phyloP scores from a whole-genome alignment of 192 early-diverging fungal species.

The Radiomyces spectabilis region DNA sequence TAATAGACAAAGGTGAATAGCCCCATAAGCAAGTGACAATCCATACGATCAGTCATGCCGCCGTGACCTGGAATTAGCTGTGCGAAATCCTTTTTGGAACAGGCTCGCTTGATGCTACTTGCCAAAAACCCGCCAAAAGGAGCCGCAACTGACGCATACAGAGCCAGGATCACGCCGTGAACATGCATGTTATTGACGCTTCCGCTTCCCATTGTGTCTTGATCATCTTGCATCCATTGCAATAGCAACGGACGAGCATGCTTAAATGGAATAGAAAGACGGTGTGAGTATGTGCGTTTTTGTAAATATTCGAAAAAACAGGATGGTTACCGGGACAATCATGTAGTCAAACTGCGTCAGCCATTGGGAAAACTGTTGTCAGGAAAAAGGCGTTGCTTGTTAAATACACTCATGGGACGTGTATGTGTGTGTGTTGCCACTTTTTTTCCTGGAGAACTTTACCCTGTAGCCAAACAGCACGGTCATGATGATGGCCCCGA shows the following conservation, averaged over 20 bases:
- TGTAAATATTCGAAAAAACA: too few species aligned
- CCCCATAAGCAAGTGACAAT: slow-evolving; percentile 94
- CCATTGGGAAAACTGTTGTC: not conserved
- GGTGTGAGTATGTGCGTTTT: too few species aligned
- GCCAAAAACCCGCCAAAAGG: slow-evolving; percentile 97
- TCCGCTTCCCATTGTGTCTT: too few species aligned
- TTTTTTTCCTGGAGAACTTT: not conserved
- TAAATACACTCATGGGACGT: too few species aligned
- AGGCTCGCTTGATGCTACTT: slow-evolving; percentile 85
- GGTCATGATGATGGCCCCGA: slow-evolving; percentile 8
- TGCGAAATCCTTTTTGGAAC: slow-evolving; percentile 91
- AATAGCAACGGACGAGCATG: too few species aligned
- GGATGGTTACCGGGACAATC: not conserved
- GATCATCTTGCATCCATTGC: too few species aligned
- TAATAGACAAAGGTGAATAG: slow-evolving; percentile 84
- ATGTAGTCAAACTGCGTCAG: not conserved
- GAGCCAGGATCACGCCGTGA: slow-evolving; percentile 75
- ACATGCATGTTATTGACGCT: slow-evolving; percentile 55
- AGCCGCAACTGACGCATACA: slow-evolving; percentile 85
- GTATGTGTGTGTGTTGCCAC: too few species aligned
- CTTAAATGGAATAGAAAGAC: too few species aligned
- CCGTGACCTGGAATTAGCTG: slow-evolving; percentile 88
- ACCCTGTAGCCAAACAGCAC: slow-evolving; percentile 1
- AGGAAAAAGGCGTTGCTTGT: too few species aligned
- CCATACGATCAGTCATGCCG: slow-evolving; percentile 90